Evolutionary conservation across 2,329 filamentous ascomycete genomes (phyloP).

Genomic region (Fusarium lateritium): DNA sequence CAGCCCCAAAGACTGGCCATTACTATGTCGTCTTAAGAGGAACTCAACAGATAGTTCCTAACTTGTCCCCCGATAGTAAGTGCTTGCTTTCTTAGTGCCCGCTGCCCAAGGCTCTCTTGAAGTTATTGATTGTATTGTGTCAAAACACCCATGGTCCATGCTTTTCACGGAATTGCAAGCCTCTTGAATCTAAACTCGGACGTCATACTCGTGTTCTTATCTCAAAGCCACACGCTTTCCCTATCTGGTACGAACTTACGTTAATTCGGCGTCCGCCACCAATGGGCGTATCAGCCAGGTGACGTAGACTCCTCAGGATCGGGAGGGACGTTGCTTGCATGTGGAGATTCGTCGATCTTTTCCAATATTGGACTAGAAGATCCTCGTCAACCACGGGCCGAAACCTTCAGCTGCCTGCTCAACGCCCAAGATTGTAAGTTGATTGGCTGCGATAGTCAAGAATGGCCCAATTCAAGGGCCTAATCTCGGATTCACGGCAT

Average conservation of each 20-base stretch:
- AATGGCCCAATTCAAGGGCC: neutral
- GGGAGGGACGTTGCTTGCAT: neutral
- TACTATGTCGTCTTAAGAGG: no score
- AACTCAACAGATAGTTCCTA: no score
- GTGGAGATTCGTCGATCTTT: neutral
- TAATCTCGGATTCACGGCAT: neutral
- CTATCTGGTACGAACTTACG: no score
- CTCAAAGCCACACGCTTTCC: neutral
- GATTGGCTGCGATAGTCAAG: neutral
- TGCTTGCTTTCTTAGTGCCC: no score
- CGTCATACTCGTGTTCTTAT: neutral
- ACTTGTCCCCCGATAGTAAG: no score
- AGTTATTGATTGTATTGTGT: neutral
- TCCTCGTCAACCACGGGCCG: neutral
- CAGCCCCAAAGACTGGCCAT: no score
- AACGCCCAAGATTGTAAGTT: neutral
- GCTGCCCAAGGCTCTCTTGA: no score
- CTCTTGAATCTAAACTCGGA: neutral
- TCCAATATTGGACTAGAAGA: neutral
- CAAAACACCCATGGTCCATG: no score
- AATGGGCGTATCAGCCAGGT: neutral
- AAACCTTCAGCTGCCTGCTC: neutral
- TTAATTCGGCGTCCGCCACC: neutral
- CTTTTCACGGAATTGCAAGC: neutral
- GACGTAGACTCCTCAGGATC: neutral